Evolutionary conservation across 768 basidiomycete genomes (phyloP).

Genomic region (Phaeotremella fagi): DNA sequence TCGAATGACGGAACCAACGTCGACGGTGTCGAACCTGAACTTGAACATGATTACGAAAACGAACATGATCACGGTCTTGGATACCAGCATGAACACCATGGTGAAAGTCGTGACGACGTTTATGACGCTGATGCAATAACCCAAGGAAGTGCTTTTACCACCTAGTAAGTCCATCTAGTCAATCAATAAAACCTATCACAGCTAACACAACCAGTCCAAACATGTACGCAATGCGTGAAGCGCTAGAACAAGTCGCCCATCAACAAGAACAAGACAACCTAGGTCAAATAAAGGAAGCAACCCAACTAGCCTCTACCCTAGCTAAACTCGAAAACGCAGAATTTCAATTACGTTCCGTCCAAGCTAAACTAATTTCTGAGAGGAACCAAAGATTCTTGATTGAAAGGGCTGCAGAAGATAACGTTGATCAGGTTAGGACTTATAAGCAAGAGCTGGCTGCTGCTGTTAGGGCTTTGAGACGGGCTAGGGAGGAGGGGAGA

Average conservation of each 20-base stretch:
- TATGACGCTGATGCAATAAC: background rate
- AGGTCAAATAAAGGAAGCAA: conserved; percentile 15
- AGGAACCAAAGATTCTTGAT: conserved; percentile 38
- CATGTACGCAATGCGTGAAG: conserved; percentile 37
- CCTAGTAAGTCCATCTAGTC: conserved; percentile 3
- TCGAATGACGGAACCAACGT: conserved; percentile 38
- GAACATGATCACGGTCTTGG: background rate
- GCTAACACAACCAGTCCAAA: conserved; percentile 16
- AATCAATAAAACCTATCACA: background rate
- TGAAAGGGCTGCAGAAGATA: conserved; percentile 23
- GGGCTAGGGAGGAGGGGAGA: conserved; percentile 44
- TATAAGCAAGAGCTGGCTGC: conserved; percentile 42
- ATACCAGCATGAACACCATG: background rate
- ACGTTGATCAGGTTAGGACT: conserved; percentile 33
- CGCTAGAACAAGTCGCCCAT: conserved; percentile 9
- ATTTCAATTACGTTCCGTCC: conserved; percentile 39
- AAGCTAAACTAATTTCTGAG: conserved; percentile 46
- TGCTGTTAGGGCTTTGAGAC: conserved; percentile 41
- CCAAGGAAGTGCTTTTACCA: background rate
- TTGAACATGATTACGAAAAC: background rate
- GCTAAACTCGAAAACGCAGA: conserved; percentile 35
- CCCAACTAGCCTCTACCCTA: conserved; percentile 25
- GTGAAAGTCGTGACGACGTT: no score
- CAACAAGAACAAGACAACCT: conserved; percentile 4
- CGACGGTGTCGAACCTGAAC: conserved; percentile 34